These are phyloP conservation scores for Cochlearia excelsa DNA, from an alignment of 345 rosid species.

Conservation along the genomic window DNA sequence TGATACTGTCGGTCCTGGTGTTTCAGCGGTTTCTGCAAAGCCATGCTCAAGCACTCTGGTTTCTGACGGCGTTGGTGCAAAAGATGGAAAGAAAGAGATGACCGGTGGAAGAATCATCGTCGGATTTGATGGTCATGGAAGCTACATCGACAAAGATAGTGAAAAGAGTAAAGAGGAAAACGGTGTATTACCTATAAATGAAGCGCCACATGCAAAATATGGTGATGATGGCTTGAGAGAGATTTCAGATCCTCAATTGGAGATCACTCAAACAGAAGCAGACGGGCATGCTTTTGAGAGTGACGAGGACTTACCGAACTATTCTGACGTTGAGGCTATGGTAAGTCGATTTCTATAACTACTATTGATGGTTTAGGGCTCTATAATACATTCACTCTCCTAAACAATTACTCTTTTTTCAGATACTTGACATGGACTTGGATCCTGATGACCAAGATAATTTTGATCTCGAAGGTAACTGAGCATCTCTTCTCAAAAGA, in stretches of 20 bases:
- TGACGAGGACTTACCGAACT: slow-evolving; percentile 80
- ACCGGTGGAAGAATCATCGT: slow-evolving; percentile 37
- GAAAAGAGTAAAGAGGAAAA: slow-evolving; percentile 37
- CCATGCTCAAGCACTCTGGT: slow-evolving; percentile 20
- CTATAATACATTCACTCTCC: slow-evolving; percentile 3
- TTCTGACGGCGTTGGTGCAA: slow-evolving; percentile 23
- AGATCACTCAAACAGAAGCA: slow-evolving; percentile 32
- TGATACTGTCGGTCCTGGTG: slow-evolving; percentile 30
- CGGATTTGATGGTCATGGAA: slow-evolving; percentile 38
- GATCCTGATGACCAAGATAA: slow-evolving; percentile 72
- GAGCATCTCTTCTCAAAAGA: slow-evolving; percentile 1
- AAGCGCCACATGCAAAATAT: slow-evolving; percentile 40
- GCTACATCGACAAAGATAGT: slow-evolving; percentile 33
- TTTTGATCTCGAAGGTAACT: slow-evolving; percentile 61
- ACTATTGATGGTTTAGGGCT: slow-evolving; percentile 6
- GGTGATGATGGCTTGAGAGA: slow-evolving; percentile 32
- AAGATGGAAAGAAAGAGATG: slow-evolving; percentile 43
- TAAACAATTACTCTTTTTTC: slow-evolving; percentile 20
- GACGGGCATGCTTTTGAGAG: slow-evolving; percentile 52
- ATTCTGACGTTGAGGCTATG: slow-evolving; percentile 96
- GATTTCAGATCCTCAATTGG: slow-evolving; percentile 21
- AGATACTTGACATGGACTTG: slow-evolving; percentile 87
- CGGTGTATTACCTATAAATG: slow-evolving; percentile 31
- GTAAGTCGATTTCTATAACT: slow-evolving; percentile 38
- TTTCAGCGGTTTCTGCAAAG: slow-evolving; percentile 29